Evolutionary conservation across 2,329 filamentous ascomycete species (phyloP), one percentile per base, ranked within the genome.

Genomic region (Exutisphaerella laricina): DNA sequence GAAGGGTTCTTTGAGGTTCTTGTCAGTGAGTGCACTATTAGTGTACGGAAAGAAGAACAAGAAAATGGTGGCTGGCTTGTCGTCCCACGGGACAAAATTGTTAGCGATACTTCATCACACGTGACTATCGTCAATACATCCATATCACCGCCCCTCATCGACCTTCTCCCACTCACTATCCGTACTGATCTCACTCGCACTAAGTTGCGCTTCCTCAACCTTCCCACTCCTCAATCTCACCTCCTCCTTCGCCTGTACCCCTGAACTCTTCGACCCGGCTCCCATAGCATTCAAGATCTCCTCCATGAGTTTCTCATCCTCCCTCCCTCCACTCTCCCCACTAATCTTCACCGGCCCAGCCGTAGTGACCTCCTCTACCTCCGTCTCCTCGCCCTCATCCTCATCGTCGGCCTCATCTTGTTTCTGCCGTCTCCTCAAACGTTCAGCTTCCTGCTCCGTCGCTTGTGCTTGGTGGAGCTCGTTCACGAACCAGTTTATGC

Each of bases 101-200:
- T n/a, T n/a, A 26, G 23, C 6, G 23, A 7, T 12, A 26, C 23
- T 12, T 7, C 23, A 26, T 26, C 23, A 26, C 12, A 7, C 23
- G 12, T 26, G 23, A 46, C 72, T 71, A 65, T 26, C 23, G 12
- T 26, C 23, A 26, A n/a, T n/a, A n/a, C n/a, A 78, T 79, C n/a
- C n/a, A 53, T n/a, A n/a, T 78, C 75, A 55, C 73, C 55, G 73
- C 46, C 68, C 70, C 64, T 85, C 84, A 16, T 86, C 88, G 3
- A 97, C 84, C 72, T 92, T 94, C 71, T 96, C 90, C 90, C 90
- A 97, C 68, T 97, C 90, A 60, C 90, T 90, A 69, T 97, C 90
- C 4, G 89, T 96, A 66, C 88, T 63, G 7, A 61, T 50, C 20
- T 65, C 61, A 18, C 62, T 54, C 33, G 49, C 58, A 40, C 58